Conservation (phyloP, 495 filamentous ascomycete genomes). For the Xylaria bambusicola region DNA sequence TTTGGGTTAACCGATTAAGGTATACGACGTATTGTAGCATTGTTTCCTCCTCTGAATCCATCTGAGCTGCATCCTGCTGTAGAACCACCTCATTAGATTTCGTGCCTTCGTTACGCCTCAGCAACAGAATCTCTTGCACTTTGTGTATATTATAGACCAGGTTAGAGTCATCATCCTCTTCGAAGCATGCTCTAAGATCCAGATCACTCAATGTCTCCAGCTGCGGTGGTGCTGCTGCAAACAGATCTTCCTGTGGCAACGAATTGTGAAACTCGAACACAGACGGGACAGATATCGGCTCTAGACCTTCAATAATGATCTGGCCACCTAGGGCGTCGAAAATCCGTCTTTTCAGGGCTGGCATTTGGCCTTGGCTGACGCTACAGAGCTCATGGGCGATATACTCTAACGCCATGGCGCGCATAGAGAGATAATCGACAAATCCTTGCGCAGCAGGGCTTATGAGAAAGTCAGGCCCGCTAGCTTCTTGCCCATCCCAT, state of each 20-base stretch:
- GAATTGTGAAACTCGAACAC: conserved; percentile 96
- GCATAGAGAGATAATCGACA: conserved; percentile 70
- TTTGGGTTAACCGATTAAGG: conserved; percentile 64
- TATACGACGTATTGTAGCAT: conserved; percentile 59
- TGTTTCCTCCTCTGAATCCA: conserved; percentile 58
- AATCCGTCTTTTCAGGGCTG: conserved; percentile 74
- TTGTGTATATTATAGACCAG: conserved; percentile 60
- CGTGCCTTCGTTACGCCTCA: conserved; percentile 58
- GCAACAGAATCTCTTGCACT: conserved; percentile 62
- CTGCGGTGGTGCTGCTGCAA: conserved; percentile 48
- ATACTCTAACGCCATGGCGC: conserved; percentile 78
- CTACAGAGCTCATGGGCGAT: conserved; percentile 79
- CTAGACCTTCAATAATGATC: conserved; percentile 62
- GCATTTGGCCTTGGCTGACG: conserved; percentile 66
- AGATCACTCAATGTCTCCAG: conserved; percentile 60
- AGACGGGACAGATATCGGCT: conserved; percentile 63
- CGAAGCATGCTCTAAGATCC: conserved; percentile 61
- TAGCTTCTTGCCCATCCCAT: conserved; percentile 65
- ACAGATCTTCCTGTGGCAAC: conserved; percentile 65
- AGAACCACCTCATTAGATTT: conserved; percentile 51
- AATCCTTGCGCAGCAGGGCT: conserved; percentile 63
- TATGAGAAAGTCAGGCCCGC: conserved; percentile 62
- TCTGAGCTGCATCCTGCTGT: conserved; percentile 56
- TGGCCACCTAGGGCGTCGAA: conserved; percentile 78
- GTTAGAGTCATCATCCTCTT: conserved; percentile 49